Base-by-base conservation (phyloP, 75 land plant species). In the Picea sitchensis region DNA sequence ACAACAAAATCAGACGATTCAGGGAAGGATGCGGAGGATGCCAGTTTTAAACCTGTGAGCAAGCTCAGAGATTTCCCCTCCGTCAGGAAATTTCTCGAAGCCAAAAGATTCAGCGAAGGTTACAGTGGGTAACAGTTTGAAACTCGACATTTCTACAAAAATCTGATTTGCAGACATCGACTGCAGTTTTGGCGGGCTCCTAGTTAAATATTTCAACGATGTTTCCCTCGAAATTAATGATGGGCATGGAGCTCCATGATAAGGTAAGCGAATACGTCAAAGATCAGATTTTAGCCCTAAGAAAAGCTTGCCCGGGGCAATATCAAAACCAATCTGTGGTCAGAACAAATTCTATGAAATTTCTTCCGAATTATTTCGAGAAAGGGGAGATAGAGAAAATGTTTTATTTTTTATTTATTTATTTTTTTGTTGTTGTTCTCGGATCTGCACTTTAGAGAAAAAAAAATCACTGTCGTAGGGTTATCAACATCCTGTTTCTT, bases 271-370 rank as follows among this genome's bases (percentile, higher is more conserved):
- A 97, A 84, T 97, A 97, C 73, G 99, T 97, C 56, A 97, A 97
- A 82, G 99, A 97, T 78, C 82, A 98, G 76, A 95, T 97, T 23
- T 67, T 83, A 30, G 98, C 93, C 5, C 77, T 97, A 76, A 87
- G 98, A 68, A 80, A 82, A 12, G 80, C 94, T 59, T 88, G 90
- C 68, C 91, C 93, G 2, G 94, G 92, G 58, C 90, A 91, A 61
- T 97, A 91, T 76, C 87, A 86, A 34, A 97, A 97, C 77, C 83
- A 92, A 18, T 91, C 99, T n/a, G 94, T 97, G 13, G 87, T 94
- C 56, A 83, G 99, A 21, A 97, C 99, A 13, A 97, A 97, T 79
- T 96, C 99, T 51, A 97, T 97, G 99, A 97, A 97, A 80, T 97
- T 92, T 84, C 82, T 97, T 32, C 99, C 95, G 3, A 97, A 97